Percentiles rank a stretch among this genome's conserved stretches.
These are phyloP conservation scores for Didymosphaeria variabile DNA, from an alignment of 2,329 filamentous ascomycete species.

Conservation along the genomic window DNA sequence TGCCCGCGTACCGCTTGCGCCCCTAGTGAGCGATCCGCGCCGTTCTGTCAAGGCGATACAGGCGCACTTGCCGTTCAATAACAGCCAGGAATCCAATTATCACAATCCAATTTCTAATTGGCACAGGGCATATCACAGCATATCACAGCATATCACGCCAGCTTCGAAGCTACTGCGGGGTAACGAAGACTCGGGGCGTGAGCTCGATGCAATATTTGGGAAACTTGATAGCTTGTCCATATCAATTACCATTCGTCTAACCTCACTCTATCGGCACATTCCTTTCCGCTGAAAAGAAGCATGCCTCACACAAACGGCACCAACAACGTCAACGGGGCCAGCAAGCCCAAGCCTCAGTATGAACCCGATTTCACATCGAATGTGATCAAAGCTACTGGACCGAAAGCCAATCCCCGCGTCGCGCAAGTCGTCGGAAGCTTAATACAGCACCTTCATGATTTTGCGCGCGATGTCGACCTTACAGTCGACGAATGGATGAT, in stretches of 20 bases:
- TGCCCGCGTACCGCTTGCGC: not conserved
- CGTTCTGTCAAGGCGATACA: not conserved
- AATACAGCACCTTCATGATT: constrained; percentile 79
- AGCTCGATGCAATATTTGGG: not conserved
- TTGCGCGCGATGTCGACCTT: constrained; percentile 78
- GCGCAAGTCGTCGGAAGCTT: constrained; percentile 70
- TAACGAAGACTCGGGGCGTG: not conserved
- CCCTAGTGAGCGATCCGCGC: not conserved
- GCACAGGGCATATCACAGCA: not conserved
- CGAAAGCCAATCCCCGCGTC: constrained; percentile 71
- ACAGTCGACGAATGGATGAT: constrained; percentile 81
- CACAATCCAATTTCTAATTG: not conserved
- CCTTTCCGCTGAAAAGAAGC: not conserved
- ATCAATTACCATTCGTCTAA: not conserved
- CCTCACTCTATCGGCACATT: not conserved
- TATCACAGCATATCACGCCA: constrained; percentile 5
- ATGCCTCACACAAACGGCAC: not conserved
- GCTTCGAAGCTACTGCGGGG: not conserved
- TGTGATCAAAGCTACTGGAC: constrained; percentile 77
- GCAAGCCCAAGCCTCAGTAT: constrained; percentile 70
- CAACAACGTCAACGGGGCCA: constrained; percentile 20
- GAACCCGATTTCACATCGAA: constrained; percentile 69
- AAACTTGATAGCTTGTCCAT: not conserved
- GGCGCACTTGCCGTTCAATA: not conserved
- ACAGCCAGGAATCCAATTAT: not conserved